These are phyloP conservation scores for Bromus sterilis DNA, from an alignment of 176 grass and related monocot genomes.

Conservation along the genomic window DNA sequence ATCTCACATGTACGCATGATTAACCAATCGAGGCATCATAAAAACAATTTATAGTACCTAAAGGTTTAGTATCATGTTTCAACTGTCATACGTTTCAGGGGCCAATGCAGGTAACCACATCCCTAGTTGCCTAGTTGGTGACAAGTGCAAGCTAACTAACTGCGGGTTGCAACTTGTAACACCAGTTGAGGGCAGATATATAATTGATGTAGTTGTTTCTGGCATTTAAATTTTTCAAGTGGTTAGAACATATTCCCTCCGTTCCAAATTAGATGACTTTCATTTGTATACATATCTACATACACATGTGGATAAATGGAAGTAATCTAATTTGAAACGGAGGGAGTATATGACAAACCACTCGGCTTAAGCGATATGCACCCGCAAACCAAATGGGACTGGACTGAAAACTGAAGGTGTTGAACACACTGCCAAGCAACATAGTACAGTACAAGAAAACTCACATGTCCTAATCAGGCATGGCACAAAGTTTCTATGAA, in stretches of 20 bases:
- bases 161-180: background rate
- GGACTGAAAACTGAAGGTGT: background rate
- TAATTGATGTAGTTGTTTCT: background rate
- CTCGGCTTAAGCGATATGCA: background rate
- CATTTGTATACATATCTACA: too few relatives aligned
- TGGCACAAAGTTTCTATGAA: background rate
- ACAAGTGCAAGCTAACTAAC: background rate
- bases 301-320: too few relatives aligned
- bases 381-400: background rate
- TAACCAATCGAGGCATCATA: background rate
- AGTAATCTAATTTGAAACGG: too few relatives aligned
- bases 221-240: background rate
- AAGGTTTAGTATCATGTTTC: background rate
- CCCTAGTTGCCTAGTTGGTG: background rate
- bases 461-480: background rate
- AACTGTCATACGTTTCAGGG: background rate
- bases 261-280: too few relatives aligned
- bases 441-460: background rate
- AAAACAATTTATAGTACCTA: background rate
- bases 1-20: background rate
- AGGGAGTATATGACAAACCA: background rate
- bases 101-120: background rate
- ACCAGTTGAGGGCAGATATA: background rate
- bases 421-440: background rate
- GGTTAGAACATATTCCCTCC: too few relatives aligned